Evolutionary conservation across 768 basidiomycete species (phyloP), one percentile per base, ranked within the genome.

Genomic region (Dioszegia crocea): DNA sequence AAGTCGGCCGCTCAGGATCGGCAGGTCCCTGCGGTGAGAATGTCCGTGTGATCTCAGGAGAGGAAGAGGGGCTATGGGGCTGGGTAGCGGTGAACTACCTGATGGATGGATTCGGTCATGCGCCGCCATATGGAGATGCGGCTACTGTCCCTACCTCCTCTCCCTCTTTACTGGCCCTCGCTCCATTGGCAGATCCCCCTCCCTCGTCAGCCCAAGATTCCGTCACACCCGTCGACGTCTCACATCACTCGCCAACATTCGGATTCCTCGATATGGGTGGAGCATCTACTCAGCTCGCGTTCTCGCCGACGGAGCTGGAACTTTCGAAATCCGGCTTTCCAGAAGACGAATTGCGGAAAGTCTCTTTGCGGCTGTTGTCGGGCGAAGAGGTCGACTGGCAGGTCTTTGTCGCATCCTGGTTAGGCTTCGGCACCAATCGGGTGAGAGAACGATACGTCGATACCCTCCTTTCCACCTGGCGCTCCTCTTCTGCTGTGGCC

Each of bases 181-280:
- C 65, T 23, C 69, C 68, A 4, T 63, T 66, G 19, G 70, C 64
- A 4, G 68, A 69, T 30, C 65, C 61, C 2, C 72, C 63, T 41
- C 65, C 68, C 14, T 57, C 67, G 27, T 70, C 62, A 11, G 60
- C 57, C 17, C 41, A 48, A 8, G 67, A 68, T 36, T 65, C 66
- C 4, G 73, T 74, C 26, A 75, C 73, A 4, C 65, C 74, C 2
- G 75, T 76, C 14, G 75, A 76, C 51, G 64, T 72, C 1, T 62
- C 61, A 21, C 73, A 82, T 51, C 82, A 84, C 73, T 83, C 81
- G 48, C 89, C 90, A 19, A 97, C 94, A 3, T 98, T 91, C 70
- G 96, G 96, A 4, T 99, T 99, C 77, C 81, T 99, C 64, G 96
- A 99, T 75, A 99, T 98, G 96, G 96, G 96, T 52, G 94, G 96